Percentiles rank a stretch among this genome's conserved stretches.
Evolutionary conservation across 1,284 basidiomycete species (phyloP).

Genomic region (Erythrobasidium hasegawianum): DNA sequence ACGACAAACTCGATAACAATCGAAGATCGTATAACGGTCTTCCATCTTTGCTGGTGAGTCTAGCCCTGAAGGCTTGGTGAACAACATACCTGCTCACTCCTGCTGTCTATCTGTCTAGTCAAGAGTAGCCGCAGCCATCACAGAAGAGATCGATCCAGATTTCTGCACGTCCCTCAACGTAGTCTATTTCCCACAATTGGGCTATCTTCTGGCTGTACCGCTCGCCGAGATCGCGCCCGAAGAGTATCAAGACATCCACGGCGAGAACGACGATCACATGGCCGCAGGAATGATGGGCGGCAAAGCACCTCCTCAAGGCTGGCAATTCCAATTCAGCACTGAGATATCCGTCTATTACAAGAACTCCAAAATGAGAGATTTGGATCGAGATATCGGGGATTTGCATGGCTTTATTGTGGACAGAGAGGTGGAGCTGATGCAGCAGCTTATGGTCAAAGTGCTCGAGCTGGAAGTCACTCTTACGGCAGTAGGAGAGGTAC

Average conservation of each 20-base stretch:
- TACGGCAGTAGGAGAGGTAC: conserved; percentile 60
- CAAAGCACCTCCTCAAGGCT: conserved; percentile 41
- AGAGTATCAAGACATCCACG: conserved; percentile 55
- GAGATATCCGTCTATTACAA: conserved; percentile 51
- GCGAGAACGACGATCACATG: background rate
- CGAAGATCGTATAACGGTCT: conserved; percentile 78
- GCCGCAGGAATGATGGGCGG: conserved; percentile 28
- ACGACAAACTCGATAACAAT: conserved; percentile 75
- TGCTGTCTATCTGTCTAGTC: conserved; percentile 37
- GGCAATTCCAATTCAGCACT: conserved; percentile 47
- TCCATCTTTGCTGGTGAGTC: conserved; percentile 67
- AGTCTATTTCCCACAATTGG: conserved; percentile 91
- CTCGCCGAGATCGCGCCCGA: conserved; percentile 57
- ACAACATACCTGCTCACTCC: no score
- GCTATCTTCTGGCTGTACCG: conserved; percentile 60
- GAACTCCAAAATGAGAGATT: conserved; percentile 49
- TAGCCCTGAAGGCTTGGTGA: no score
- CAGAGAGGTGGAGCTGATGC: conserved; percentile 76
- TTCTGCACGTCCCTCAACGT: conserved; percentile 69
- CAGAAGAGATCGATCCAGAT: conserved; percentile 42
- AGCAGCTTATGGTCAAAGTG: conserved; percentile 65
- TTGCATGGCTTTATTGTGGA: conserved; percentile 68
- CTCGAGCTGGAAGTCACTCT: conserved; percentile 59
- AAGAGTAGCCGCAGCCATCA: conserved; percentile 34
- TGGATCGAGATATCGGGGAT: conserved; percentile 65